Conservation (phyloP, 495 filamentous ascomycete species). For the Talaromyces ruber region DNA sequence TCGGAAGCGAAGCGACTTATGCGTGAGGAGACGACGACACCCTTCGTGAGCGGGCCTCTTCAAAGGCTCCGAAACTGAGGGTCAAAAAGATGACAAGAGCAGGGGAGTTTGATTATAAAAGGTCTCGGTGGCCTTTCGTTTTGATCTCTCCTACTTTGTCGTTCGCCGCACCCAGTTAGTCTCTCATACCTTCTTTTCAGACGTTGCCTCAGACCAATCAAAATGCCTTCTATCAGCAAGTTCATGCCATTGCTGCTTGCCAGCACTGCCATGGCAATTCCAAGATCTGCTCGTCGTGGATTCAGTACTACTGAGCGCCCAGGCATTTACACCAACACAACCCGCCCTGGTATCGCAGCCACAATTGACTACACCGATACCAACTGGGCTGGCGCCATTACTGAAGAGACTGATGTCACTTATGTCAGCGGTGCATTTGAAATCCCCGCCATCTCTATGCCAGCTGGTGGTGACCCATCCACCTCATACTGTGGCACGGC, state of each 20-base stretch:
- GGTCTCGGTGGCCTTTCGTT: neutral
- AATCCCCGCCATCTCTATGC: conserved; percentile 41
- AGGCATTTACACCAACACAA: neutral
- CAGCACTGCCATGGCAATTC: neutral
- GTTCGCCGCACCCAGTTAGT: too few species aligned
- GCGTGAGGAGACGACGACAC: neutral
- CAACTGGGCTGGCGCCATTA: conserved; percentile 5
- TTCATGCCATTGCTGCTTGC: conserved; percentile 1
- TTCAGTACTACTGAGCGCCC: neutral
- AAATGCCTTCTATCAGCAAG: neutral
- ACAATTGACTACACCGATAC: neutral
- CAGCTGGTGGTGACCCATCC: conserved; percentile 25
- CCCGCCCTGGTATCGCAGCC: neutral
- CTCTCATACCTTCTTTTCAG: neutral
- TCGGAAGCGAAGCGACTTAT: neutral
- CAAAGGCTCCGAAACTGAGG: neutral
- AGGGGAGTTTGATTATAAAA: neutral
- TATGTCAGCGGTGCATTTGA: conserved; percentile 47
- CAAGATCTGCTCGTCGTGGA: neutral
- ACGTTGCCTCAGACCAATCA: neutral
- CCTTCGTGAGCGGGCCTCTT: neutral
- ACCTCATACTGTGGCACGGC: conserved; percentile 31
- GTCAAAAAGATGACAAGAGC: neutral
- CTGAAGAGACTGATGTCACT: conserved; percentile 16
- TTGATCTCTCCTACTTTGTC: neutral